Evolutionary conservation across 2,329 filamentous ascomycete genomes (phyloP).

Genomic region (Diplodia scrobiculata): DNA sequence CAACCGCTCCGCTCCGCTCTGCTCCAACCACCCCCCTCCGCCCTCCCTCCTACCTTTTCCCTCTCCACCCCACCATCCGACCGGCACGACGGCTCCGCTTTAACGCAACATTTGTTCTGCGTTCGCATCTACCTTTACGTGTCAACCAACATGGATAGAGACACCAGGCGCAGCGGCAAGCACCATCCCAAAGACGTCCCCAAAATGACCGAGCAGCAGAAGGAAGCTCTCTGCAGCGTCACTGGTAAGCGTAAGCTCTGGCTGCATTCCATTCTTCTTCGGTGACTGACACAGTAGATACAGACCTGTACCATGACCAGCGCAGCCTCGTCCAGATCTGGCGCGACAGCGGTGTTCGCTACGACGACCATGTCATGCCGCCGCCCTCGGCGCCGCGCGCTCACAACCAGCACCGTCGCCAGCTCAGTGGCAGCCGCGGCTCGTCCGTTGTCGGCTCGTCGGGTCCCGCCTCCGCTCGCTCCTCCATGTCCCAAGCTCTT

Average conservation of each 20-base stretch:
- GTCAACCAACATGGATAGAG: not conserved
- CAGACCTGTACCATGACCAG: slow-evolving; percentile 19
- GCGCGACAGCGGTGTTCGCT: not conserved
- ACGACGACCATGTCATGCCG: not conserved
- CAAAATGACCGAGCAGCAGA: slow-evolving; percentile 9
- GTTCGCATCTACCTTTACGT: not conserved
- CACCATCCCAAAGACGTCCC: slow-evolving; percentile 2
- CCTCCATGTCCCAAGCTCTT: not conserved
- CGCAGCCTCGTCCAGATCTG: slow-evolving; percentile 22
- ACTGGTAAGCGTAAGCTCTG: not conserved
- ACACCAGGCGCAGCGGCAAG: not conserved
- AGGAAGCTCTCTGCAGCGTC: not conserved
- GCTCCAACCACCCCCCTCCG: not conserved
- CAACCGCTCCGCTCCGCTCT: no score
- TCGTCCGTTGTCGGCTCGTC: not conserved
- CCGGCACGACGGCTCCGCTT: not conserved
- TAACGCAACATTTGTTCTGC: not conserved
- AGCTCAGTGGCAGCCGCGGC: not conserved
- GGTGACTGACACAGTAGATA: not conserved
- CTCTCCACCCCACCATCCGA: not conserved
- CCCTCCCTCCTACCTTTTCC: not conserved
- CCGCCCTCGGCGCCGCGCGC: not conserved
- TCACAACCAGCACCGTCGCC: not conserved
- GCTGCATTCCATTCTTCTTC: no score
- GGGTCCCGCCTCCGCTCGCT: not conserved